A percentile compares a stretch with the other conserved stretches of the same genome.
phyloP scores from a whole-genome alignment of 106 monocot genomes.

The Dendrobium catenatum region DNA sequence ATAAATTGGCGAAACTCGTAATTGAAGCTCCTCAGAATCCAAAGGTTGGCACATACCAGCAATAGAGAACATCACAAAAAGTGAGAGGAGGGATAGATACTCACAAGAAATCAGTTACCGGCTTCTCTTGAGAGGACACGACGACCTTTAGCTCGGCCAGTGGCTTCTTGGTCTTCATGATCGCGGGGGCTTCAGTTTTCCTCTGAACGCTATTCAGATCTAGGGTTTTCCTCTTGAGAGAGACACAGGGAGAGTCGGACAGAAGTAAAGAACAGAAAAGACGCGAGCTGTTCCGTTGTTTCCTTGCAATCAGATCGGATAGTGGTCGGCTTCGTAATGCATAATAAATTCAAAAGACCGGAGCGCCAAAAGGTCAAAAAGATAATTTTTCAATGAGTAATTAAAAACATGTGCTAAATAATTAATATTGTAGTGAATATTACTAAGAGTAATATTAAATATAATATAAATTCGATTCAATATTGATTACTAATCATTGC shows the following conservation, averaged over 20 bases:
- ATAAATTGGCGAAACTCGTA: neutral
- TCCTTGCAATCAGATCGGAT: neutral
- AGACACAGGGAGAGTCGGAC: too few relatives aligned
- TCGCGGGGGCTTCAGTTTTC: slow-evolving; percentile 6
- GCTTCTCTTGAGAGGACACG: slow-evolving; percentile 63
- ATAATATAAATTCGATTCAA: too few relatives aligned
- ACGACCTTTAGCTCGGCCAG: slow-evolving; percentile 51
- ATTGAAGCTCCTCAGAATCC: neutral
- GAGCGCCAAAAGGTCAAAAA: too few relatives aligned
- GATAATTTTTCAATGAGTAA: too few relatives aligned
- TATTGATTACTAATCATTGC: too few relatives aligned
- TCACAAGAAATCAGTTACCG: slow-evolving; percentile 84
- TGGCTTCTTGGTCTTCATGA: slow-evolving; percentile 75
- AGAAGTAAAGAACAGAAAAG: neutral
- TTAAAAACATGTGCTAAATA: too few relatives aligned
- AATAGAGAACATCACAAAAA: neutral
- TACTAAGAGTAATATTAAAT: too few relatives aligned
- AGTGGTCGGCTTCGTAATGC: neutral
- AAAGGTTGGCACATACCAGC: neutral
- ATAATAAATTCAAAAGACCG: neutral
- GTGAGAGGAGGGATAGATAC: neutral
- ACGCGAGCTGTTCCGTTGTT: too few relatives aligned
- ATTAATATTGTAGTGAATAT: too few relatives aligned
- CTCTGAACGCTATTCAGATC: neutral
- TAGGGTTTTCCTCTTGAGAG: neutral